These are phyloP conservation scores for Tetrapisispora pingtungensis DNA, from an alignment of 805 yeast species.

Conservation along the genomic window DNA sequence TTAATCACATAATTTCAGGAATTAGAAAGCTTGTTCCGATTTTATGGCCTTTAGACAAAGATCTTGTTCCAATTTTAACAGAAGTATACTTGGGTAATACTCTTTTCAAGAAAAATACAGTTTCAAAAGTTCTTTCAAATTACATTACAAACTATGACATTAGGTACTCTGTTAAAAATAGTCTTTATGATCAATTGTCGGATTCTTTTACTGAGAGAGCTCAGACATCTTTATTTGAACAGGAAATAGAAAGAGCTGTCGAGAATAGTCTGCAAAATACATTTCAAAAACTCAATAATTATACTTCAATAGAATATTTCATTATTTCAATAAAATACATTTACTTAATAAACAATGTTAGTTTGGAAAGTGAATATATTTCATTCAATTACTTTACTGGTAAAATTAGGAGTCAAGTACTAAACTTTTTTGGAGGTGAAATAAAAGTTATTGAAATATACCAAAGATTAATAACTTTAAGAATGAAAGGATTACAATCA, in stretches of 20 bases:
- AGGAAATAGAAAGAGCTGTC: background rate
- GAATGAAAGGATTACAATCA: background rate
- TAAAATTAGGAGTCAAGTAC: background rate
- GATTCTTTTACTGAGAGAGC: background rate
- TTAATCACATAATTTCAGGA: background rate
- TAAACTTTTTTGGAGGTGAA: slow-evolving; percentile 9
- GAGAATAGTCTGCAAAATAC: background rate
- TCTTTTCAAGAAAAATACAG: background rate
- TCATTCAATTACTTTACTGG: background rate
- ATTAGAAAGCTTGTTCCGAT: background rate
- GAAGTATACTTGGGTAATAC: background rate
- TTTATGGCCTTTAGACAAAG: background rate
- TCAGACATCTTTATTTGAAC: background rate
- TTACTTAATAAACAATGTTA: background rate
- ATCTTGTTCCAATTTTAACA: background rate
- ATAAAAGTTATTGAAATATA: slow-evolving; percentile 11
- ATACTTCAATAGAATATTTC: background rate
- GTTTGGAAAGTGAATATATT: background rate
- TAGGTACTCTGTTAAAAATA: background rate
- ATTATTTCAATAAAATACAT: background rate
- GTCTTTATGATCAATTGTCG: background rate
- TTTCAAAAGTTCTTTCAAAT: background rate
- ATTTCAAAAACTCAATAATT: background rate
- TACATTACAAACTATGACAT: background rate
- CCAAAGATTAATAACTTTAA: slow-evolving; percentile 5